phyloP scores from a whole-genome alignment of 1,284 basidiomycete genomes.

The Xanthoconium separans region DNA sequence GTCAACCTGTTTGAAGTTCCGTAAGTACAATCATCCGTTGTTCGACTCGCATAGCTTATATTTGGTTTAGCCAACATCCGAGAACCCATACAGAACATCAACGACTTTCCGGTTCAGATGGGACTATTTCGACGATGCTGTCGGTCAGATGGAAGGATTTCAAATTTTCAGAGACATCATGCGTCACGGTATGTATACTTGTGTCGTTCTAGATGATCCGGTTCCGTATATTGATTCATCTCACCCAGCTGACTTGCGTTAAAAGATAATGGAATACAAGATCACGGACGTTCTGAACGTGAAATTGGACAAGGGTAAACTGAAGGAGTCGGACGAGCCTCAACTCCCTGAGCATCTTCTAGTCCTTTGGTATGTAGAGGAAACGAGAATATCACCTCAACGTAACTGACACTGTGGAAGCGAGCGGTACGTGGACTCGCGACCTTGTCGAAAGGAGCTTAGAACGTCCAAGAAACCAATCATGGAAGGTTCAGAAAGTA shows the following conservation, averaged over 20 bases:
- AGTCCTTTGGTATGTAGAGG: slow-evolving; percentile 11
- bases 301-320: slow-evolving; percentile 15
- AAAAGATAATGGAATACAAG: slow-evolving; percentile 8
- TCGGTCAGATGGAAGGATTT: slow-evolving; percentile 28
- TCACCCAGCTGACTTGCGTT: slow-evolving; percentile 17
- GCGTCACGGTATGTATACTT: slow-evolving; percentile 14
- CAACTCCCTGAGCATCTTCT: slow-evolving; percentile 24
- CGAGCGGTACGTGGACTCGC: not conserved
- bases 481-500: slow-evolving; percentile 9
- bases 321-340: slow-evolving; percentile 23
- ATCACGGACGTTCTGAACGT: slow-evolving; percentile 15
- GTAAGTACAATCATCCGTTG: slow-evolving; percentile 3
- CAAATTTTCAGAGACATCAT: slow-evolving; percentile 27
- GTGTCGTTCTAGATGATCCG: too few species aligned
- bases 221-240: slow-evolving; percentile 1
- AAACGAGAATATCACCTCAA: not conserved
- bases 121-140: slow-evolving; percentile 29
- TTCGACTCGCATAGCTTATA: not conserved
- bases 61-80: slow-evolving; percentile 17
- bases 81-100: not conserved
- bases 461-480: not conserved
- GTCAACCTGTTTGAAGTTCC: not conserved
- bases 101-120: slow-evolving; percentile 20
- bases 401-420: slow-evolving; percentile 3
- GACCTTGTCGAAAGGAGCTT: not conserved